Evolutionary conservation across 495 filamentous ascomycete species (phyloP), one percentile per base, ranked within the genome.

Genomic region (Daldinia bambusicola): DNA sequence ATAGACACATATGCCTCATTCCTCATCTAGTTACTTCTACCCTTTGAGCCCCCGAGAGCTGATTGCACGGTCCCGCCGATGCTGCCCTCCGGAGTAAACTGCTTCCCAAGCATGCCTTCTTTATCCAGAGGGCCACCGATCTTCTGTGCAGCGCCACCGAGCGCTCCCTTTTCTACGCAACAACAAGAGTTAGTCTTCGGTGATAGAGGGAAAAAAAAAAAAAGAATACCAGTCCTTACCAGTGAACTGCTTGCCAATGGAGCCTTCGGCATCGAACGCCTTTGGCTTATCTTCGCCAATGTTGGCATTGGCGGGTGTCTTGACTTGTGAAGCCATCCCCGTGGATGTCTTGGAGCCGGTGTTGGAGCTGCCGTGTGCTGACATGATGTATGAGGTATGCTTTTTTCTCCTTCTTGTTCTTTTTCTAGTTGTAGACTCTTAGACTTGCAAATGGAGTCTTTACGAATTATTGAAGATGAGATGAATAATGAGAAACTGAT

Each of bases 101-200:
- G 79, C 66, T 84, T 84, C 41, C 82, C 79, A 43, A 84, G 71
- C 55, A 76, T 72, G 0, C 82, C 82, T 22, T 80, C 76, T 62
- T 79, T 80, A 56, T 82, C 78, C 9, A 86, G 67, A 1, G 85
- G 81, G 0, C 85, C 84, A 6, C 85, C 85, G 6, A 86, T 68
- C 62, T 78, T 81, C 71, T 87, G 80, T 8, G 81, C 83, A 7
- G 75, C 76, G 30, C 81, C 77, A 6, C 85, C 83, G 10, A 85
- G 61, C 0, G 78, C 66, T 7, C 85, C 84, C 5, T 82, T 67
- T 40, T 82, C 84, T 85, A 43, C 31, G 9, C 2, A 55, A 32
- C 2, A 55, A 32, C 18, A 9, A 8, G 32, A 22, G 32, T 72
- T 67, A 69, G 61, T 55, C 3, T 50, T 14, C 30, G 8, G 48